Base-by-base conservation (phyloP, 1,284 basidiomycete genomes). In the Cutaneotrichosporon curvatum region DNA sequence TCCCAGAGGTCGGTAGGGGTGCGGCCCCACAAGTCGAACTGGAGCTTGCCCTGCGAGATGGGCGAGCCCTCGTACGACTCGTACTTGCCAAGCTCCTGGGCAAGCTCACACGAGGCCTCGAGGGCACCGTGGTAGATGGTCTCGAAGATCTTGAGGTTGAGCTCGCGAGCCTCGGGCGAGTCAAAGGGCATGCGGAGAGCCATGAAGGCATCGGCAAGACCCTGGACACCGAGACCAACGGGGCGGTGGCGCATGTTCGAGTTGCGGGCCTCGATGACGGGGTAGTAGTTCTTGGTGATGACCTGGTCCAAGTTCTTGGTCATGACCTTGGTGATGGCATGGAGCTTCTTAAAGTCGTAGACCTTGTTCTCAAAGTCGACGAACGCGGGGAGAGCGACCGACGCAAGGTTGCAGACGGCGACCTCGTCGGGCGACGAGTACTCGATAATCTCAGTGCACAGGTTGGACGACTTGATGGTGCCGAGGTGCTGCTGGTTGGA, bases 381-480 rank as follows among this genome's bases (percentile, higher is more conserved):
- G 73, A 84, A 92, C 16, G 84, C 81, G 11, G 95, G 95, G 7
- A 99, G 82, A 5, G 95, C 92, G 55, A 99, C 81, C 9, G 95
- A 98, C 12, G 95, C 95, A 47, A 99, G 81, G 75, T 98, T 99
- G 80, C 95, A 99, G 37, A 99, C 95, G 40, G 95, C 95, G 33
- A 87, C 92, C 75, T 99, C 95, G 50, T 98, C 95, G 1, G 94
- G 92, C 11, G 94, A 81, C 43, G 89, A 94, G 75, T 97, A 98
- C 74, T 99, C 90, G 70, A 99, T 87, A 69, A 99, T 98, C 73
- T 99, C 95, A 11, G 94, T 97, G 77, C 95, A 99, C 37, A 99
- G 77, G 73, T 99, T 98, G 50, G 94, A 97, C 5, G 89, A 95
- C 78, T 97, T 98, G 83, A 99, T 98, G 16, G 89, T 95, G 40